phyloP scores from a whole-genome alignment of 495 filamentous ascomycete genomes.

The Aspergillus bridgeri region DNA sequence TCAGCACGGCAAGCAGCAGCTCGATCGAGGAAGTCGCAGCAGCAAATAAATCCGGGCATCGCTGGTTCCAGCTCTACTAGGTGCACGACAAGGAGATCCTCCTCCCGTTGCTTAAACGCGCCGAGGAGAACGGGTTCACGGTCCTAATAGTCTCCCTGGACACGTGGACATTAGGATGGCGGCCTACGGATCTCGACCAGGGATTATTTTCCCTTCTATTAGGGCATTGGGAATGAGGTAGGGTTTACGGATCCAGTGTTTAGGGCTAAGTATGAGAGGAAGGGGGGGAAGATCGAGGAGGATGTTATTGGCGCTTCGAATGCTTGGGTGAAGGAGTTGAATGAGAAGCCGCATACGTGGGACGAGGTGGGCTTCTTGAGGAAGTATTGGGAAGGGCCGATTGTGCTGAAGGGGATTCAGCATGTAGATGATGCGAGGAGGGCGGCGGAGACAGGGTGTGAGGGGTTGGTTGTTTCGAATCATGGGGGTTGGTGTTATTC shows the following conservation, averaged over 20 bases:
- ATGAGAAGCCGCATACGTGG: conserved; percentile 53
- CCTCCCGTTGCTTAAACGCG: conserved; percentile 55
- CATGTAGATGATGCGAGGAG: conserved; percentile 49
- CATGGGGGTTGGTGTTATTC: conserved; percentile 42
- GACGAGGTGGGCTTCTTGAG: conserved; percentile 52
- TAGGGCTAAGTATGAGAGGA: conserved; percentile 49
- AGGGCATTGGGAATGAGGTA: conserved; percentile 39
- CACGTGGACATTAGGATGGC: conserved; percentile 45
- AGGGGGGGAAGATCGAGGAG: conserved; percentile 46
- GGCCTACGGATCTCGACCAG: conserved; percentile 63
- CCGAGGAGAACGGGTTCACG: conserved; percentile 48
- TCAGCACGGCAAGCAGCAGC: conserved; percentile 54
- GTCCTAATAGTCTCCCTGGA: conserved; percentile 45
- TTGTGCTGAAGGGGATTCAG: conserved; percentile 50
- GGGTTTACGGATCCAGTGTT: conserved; percentile 61
- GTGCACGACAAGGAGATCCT: conserved; percentile 57
- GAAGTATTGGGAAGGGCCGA: conserved; percentile 58
- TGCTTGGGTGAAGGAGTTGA: conserved; percentile 51
- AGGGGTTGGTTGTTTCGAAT: conserved; percentile 54
- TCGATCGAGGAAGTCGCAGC: conserved; percentile 54
- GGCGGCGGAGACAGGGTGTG: conserved; percentile 45
- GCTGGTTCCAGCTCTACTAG: conserved; percentile 71
- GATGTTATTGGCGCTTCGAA: conserved; percentile 40
- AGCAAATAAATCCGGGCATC: conserved; percentile 37
- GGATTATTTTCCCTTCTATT: conserved; percentile 51